Conservation (phyloP, 2,329 filamentous ascomycete species). For the Teratosphaeria nubilosa region DNA sequence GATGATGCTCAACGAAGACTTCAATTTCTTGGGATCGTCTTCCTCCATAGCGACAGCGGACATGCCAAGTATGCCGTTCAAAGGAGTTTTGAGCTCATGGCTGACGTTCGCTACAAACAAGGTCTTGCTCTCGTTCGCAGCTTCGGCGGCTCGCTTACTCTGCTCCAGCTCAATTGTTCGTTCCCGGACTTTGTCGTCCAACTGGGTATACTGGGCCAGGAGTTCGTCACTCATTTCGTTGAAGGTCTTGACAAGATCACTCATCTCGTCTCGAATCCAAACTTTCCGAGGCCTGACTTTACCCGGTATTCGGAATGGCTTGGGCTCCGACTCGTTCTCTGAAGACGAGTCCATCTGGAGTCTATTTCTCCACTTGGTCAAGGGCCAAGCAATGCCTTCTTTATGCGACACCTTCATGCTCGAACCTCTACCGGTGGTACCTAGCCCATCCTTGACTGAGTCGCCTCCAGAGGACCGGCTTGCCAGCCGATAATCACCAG, state of each 20-base stretch:
- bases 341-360: constrained; percentile 20
- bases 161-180: constrained; percentile 76
- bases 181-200: constrained; percentile 76
- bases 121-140: constrained; percentile 95
- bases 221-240: constrained; percentile 92
- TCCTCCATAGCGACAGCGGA: constrained; percentile 89
- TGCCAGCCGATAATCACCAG: constrained; percentile 36
- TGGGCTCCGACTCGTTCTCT: constrained; percentile 30
- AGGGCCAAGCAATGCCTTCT: constrained; percentile 12
- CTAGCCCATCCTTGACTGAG: constrained; percentile 10
- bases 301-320: constrained; percentile 71
- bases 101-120: constrained; percentile 93
- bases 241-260: constrained; percentile 73
- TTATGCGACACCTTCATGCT: constrained; percentile 13
- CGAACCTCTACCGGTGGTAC: constrained; percentile 38
- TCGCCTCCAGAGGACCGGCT: constrained; percentile 31
- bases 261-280: constrained; percentile 70
- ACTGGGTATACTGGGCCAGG: constrained; percentile 69
- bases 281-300: constrained; percentile 70
- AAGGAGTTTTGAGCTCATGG: constrained; percentile 79
- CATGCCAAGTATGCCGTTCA: constrained; percentile 94
- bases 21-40: constrained; percentile 65
- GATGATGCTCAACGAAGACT: constrained; percentile 74
- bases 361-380: constrained; percentile 16
- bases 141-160: constrained; percentile 83